Evolutionary conservation across 164 flowering plant genomes (phyloP), one percentile per base, ranked within the genome.

Genomic region (Vitis amurensis): DNA sequence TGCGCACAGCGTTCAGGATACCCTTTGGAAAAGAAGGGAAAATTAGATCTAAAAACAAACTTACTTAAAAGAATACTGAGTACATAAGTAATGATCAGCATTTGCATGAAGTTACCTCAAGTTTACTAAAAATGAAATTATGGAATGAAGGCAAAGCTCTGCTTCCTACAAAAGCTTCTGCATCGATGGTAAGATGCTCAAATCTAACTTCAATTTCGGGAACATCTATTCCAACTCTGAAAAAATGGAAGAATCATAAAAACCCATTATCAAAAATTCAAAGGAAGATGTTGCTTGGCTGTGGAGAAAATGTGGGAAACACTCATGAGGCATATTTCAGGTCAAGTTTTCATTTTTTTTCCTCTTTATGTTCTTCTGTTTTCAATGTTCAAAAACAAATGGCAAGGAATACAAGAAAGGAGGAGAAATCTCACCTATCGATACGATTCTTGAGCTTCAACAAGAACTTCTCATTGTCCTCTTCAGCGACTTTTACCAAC

Each of bases 391-490:
- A 31, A 23, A 1, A 23, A 23, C 1, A 23, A 19, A 19, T 19
- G 27, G 27, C 27, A 31, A 31, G 44, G 44, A 31, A 3, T 3
- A 8, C 44, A 31, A 31, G 44, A 31, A 31, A 31, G 2, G 44
- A 2, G 44, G 44, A 31, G 44, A 31, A 31, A 31, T 59, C 2
- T 64, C 71, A 89, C 95, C 86, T 79, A 62, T 90, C 93, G 16
- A 86, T 69, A 10, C 97, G 86, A 30, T 82, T 59, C 80, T 77
- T 88, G 78, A 89, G 88, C 71, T 82, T 87, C 56, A 80, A 56
- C 85, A 92, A 79, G 82, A 92, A 89, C 80, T 81, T 83, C 83
- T 89, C 95, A 69, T 92, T 85, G 61, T 90, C 97, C 55, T 85
- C 91, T 47, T 88, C 93, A 12, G 89, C 82, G 63, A 80, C 71